A percentile compares a stretch with the other conserved stretches of the same genome.
Evolutionary conservation across 768 basidiomycete species (phyloP).

Genomic region (Hericium rajendrae): DNA sequence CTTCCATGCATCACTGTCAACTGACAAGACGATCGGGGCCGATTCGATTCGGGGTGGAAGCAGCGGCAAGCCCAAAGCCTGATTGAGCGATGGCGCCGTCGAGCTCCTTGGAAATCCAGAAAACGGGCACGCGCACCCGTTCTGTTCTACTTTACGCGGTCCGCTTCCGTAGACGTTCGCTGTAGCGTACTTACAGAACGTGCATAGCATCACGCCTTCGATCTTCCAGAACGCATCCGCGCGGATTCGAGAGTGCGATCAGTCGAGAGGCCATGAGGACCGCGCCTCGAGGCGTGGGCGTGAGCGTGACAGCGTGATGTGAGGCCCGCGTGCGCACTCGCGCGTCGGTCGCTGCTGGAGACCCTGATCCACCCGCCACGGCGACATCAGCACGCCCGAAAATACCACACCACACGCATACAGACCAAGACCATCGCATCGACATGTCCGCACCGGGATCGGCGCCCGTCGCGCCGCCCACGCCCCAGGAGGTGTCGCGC

Average conservation of each 20-base stretch:
- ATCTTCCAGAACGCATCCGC: no score
- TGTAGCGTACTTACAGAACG: no score
- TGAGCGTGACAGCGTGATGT: not conserved
- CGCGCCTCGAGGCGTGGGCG: not conserved
- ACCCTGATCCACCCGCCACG: not conserved
- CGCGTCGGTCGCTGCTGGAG: not conserved
- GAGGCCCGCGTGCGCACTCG: not conserved
- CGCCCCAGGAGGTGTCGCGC: constrained; percentile 77
- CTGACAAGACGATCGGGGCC: no score
- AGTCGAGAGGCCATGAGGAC: not conserved
- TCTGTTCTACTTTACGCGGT: no score
- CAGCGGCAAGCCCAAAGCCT: no score
- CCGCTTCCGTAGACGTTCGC: no score
- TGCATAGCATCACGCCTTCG: no score
- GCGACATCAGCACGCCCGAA: not conserved
- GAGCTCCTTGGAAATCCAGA: not conserved
- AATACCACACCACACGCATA: not conserved
- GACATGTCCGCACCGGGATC: constrained; percentile 5
- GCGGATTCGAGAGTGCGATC: no score
- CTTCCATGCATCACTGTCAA: no score
- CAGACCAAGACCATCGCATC: not conserved
- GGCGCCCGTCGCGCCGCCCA: constrained; percentile 49
- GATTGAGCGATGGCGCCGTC: no score
- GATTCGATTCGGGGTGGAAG: no score
- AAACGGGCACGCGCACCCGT: not conserved